Evolutionary conservation across 2,329 filamentous ascomycete genomes (phyloP).

Genomic region (Emergomyces africanus): DNA sequence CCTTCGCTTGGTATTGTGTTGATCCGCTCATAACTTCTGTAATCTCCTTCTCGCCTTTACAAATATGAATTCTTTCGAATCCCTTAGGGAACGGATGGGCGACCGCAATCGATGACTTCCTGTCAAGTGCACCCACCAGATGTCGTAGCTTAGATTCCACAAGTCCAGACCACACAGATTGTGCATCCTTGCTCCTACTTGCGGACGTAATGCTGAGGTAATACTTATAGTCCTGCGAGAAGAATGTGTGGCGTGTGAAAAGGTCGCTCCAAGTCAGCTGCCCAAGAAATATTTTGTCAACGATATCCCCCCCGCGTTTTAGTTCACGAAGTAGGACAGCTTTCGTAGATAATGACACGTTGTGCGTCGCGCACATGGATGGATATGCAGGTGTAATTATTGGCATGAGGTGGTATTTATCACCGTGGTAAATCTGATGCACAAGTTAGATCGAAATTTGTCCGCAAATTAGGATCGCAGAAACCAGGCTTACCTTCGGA

Average conservation of each 20-base stretch:
- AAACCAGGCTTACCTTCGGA: slow-evolving; percentile 51
- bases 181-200: slow-evolving; percentile 69
- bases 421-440: slow-evolving; percentile 57
- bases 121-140: slow-evolving; percentile 70
- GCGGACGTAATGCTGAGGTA: slow-evolving; percentile 81
- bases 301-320: slow-evolving; percentile 60
- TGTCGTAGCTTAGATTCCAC: slow-evolving; percentile 89
- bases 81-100: slow-evolving; percentile 90
- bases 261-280: slow-evolving; percentile 74
- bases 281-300: slow-evolving; percentile 65
- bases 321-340: slow-evolving; percentile 74
- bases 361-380: slow-evolving; percentile 95
- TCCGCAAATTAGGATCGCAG: not conserved
- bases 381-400: slow-evolving; percentile 97
- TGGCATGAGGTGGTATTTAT: slow-evolving; percentile 85
- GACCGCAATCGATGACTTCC: slow-evolving; percentile 63
- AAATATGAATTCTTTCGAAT: slow-evolving; percentile 70
- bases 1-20: slow-evolving; percentile 45
- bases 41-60: slow-evolving; percentile 47
- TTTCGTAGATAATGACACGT: slow-evolving; percentile 78
- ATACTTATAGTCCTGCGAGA: slow-evolving; percentile 86
- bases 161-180: slow-evolving; percentile 78
- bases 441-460: not conserved
- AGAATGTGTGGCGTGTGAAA: slow-evolving; percentile 85
- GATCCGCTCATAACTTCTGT: slow-evolving; percentile 50